Base-by-base conservation (phyloP, 2,329 filamentous ascomycete species). In the Pyricularia pennisetigena region DNA sequence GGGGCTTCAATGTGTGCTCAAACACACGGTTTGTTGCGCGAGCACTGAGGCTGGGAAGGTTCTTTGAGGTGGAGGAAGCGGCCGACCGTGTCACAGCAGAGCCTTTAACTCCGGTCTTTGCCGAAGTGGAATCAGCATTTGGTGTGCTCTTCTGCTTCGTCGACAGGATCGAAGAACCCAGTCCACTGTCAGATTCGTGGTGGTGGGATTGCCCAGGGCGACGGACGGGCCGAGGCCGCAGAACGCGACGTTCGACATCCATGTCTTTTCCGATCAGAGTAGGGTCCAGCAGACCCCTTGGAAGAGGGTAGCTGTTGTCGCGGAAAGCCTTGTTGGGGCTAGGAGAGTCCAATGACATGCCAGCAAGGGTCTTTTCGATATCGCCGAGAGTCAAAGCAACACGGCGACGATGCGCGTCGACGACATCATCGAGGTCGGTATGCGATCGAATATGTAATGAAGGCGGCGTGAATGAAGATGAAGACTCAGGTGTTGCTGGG, bases 171-270 rank as follows among this genome's bases (percentile, higher is more conserved):
- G 93, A 97, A 62, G 92, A 91, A 67, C 94, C 94, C 71, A 97
- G 83, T 68, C 93, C 94, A 77, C 93, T 97, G 80, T 97, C 94
- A 20, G 92, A 95, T 69, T 87, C 86, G 79, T 93, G 90, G 74
- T 88, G 86, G 75, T 88, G 85, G 62, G 65, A 69, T 26, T 61
- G n/a, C 30, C 64, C 29, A 62, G 82, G 83, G 75, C 87, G 84
- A 69, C 83, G 83, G 69, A 74, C 76, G 35, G 74, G 81, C 69
- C 84, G 85, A 71, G 84, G 83, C 69, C 84, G 86, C 71, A 85
- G 77, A 59, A 84, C 79, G 70, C 82, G 82, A 69, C 82, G 79
- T 76, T 83, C 82, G 70, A 75, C 74, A 71, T 82, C 72, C 67
- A 74, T 74, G 70, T 79, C 75, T 72, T 79, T 75, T 57, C 78